phyloP scores from a whole-genome alignment of 2,329 filamentous ascomycete species.

The Lachnellula arida region DNA sequence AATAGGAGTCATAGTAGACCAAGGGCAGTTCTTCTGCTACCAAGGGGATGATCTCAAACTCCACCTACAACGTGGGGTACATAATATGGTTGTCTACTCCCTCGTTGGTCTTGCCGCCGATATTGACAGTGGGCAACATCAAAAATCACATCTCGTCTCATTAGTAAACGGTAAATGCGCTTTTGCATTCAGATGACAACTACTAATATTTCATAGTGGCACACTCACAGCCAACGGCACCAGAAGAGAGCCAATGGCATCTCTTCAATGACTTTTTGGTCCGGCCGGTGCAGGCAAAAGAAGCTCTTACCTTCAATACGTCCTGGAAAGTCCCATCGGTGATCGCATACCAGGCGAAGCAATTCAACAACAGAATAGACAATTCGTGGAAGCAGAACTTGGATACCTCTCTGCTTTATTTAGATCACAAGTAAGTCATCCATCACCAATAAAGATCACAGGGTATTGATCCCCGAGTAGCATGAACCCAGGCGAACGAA shows the following conservation, averaged over 20 bases:
- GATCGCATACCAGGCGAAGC: conserved; percentile 78
- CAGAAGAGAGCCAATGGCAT: conserved; percentile 75
- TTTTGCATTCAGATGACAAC: background rate
- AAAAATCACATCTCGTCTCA: conserved; percentile 86
- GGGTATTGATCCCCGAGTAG: conserved; percentile 31
- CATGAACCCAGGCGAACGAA: conserved; percentile 42
- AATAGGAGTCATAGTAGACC: conserved; percentile 85
- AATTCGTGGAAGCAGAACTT: conserved; percentile 79
- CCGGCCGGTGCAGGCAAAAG: conserved; percentile 69
- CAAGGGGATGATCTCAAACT: conserved; percentile 85
- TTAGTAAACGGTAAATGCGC: conserved; percentile 71
- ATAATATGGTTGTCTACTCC: conserved; percentile 84
- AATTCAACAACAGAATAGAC: conserved; percentile 76
- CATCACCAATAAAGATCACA: background rate
- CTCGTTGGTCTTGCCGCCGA: conserved; percentile 85
- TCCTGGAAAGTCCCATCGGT: conserved; percentile 92
- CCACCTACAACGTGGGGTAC: conserved; percentile 72
- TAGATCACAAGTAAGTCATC: conserved; percentile 52
- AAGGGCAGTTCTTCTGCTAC: conserved; percentile 91
- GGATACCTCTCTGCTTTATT: conserved; percentile 80
- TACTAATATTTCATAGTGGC: conserved; percentile 45
- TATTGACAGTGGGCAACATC: conserved; percentile 78
- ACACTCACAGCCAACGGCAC: conserved; percentile 56
- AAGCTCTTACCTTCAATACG: conserved; percentile 84
- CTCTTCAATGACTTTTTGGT: conserved; percentile 97